Evolutionary conservation across 2,329 filamentous ascomycete species (phyloP).

Genomic region (Aspergillus fumigatus): DNA sequence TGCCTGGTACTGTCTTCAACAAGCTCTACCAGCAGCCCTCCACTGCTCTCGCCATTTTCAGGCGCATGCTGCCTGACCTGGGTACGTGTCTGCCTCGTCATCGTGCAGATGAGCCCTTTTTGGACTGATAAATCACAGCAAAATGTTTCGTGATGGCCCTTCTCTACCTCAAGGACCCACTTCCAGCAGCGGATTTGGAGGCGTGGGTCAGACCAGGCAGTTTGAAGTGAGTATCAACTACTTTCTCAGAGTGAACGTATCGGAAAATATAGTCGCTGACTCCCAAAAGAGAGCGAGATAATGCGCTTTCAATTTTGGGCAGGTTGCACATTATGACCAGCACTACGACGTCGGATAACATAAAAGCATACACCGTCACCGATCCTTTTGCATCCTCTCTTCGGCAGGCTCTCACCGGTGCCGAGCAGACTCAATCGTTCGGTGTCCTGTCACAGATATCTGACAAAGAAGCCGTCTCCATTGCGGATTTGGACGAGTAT

Average conservation of each 20-base stretch:
- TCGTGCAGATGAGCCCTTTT: slow-evolving; percentile 8
- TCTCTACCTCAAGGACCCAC: slow-evolving; percentile 79
- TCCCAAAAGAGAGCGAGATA: slow-evolving; percentile 65
- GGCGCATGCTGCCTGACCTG: slow-evolving; percentile 91
- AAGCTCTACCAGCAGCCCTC: slow-evolving; percentile 95
- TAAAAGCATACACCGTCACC: slow-evolving; percentile 70
- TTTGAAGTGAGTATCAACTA: slow-evolving; percentile 43
- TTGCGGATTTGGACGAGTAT: slow-evolving; percentile 75
- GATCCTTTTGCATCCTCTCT: slow-evolving; percentile 79
- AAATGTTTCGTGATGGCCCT: slow-evolving; percentile 96
- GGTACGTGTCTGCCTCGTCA: slow-evolving; percentile 49
- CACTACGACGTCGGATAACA: slow-evolving; percentile 54
- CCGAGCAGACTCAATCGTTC: slow-evolving; percentile 80
- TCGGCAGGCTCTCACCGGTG: slow-evolving; percentile 80
- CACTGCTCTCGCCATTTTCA: slow-evolving; percentile 89
- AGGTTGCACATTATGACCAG: slow-evolving; percentile 81
- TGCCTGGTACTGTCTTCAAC: slow-evolving; percentile 83
- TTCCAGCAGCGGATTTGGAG: slow-evolving; percentile 76
- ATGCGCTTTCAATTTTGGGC: slow-evolving; percentile 74
- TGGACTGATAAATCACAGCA: slow-evolving; percentile 47
- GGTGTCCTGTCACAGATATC: slow-evolving; percentile 72
- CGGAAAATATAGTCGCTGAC: neutral
- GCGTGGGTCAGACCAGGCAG: slow-evolving; percentile 73
- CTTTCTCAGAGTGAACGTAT: neutral
- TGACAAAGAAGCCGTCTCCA: slow-evolving; percentile 59